phyloP scores from a whole-genome alignment of 1,284 basidiomycete species.

The Austroboletus novae-zelandiae region DNA sequence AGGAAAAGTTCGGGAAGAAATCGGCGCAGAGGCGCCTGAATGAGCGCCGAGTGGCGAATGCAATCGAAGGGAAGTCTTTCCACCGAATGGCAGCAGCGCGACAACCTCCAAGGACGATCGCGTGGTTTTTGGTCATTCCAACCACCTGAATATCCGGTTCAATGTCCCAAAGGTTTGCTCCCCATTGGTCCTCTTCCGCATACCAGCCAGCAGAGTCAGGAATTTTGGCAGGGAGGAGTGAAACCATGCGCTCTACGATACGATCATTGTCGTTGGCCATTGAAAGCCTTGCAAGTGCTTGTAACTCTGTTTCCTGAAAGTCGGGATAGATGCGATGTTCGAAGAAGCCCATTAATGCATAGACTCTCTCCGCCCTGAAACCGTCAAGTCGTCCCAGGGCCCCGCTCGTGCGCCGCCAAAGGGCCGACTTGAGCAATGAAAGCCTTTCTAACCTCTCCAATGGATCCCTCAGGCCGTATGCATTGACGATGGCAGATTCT shows the following conservation, averaged over 20 bases:
- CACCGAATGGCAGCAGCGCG: slow-evolving; percentile 23
- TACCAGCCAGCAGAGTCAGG: slow-evolving; percentile 14
- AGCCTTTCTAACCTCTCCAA: slow-evolving; percentile 28
- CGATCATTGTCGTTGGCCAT: slow-evolving; percentile 30
- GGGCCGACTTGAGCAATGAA: slow-evolving; percentile 19
- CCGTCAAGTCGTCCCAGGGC: background rate
- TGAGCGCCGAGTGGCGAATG: slow-evolving; percentile 18
- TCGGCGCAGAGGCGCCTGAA: slow-evolving; percentile 12
- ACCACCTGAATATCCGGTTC: slow-evolving; percentile 24
- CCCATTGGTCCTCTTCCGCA: slow-evolving; percentile 19
- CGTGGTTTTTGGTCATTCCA: slow-evolving; percentile 20
- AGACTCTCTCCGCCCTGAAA: slow-evolving; percentile 22
- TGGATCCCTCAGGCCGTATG: slow-evolving; percentile 21
- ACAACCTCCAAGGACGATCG: slow-evolving; percentile 29
- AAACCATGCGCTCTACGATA: slow-evolving; percentile 25
- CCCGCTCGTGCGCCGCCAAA: slow-evolving; percentile 17
- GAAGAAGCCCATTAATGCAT: slow-evolving; percentile 30
- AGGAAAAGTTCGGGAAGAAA: slow-evolving; percentile 7
- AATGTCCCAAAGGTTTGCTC: slow-evolving; percentile 27
- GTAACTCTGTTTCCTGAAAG: slow-evolving; percentile 19
- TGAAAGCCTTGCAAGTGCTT: slow-evolving; percentile 25
- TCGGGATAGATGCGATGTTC: slow-evolving; percentile 26
- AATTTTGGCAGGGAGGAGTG: slow-evolving; percentile 13
- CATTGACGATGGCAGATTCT: slow-evolving; percentile 27
- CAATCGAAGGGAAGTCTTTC: slow-evolving; percentile 25